Conservation (phyloP, 768 basidiomycete genomes). For the Pleurotus tuber-regium region DNA sequence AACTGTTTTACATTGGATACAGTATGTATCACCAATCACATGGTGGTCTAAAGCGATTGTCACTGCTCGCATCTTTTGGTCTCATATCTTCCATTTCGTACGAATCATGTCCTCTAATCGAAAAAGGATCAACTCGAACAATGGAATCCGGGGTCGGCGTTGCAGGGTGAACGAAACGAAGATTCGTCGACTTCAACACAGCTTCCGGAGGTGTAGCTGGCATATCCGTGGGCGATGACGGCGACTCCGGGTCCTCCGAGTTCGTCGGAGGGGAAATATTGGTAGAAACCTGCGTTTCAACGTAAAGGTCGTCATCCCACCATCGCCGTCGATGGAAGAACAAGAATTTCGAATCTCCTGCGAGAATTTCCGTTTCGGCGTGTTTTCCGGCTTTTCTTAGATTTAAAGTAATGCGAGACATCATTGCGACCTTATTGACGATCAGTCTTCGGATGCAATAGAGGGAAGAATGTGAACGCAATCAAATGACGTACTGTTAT, state of each 20-base stretch:
- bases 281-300: background rate
- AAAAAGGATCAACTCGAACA: background rate
- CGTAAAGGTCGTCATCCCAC: background rate
- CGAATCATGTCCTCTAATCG: background rate
- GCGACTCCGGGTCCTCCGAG: background rate
- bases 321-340: slow-evolving; percentile 2
- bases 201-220: background rate
- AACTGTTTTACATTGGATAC: no score
- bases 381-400: slow-evolving; percentile 38
- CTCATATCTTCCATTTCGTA: background rate
- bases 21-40: no score
- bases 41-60: no score
- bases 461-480: background rate
- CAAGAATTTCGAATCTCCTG: background rate
- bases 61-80: no score
- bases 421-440: slow-evolving; percentile 51
- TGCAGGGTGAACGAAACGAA: background rate
- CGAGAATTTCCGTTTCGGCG: background rate
- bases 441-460: background rate
- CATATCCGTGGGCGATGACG: background rate
- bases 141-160: background rate
- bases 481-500: slow-evolving; percentile 19
- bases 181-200: background rate
- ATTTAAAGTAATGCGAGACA: slow-evolving; percentile 66
- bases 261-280: background rate